Evolutionary conservation across 371 early-diverging fungal species (phyloP), one percentile per base, ranked within the genome.

Genomic region (Lichtheimia corymbifera): DNA sequence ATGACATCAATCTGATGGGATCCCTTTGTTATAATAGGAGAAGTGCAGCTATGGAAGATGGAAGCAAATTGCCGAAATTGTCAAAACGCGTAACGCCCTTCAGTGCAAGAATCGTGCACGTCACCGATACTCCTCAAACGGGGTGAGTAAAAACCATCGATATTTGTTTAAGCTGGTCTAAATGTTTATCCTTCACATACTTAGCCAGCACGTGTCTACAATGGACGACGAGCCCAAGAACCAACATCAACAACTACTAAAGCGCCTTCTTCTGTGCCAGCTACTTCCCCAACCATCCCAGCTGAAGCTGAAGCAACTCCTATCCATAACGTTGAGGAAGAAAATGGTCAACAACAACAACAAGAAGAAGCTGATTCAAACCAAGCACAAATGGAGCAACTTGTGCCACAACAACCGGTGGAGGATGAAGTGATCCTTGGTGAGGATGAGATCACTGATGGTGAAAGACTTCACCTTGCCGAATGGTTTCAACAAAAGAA

Each of bases 401-500:
- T 35, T 35, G 35, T 35, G 2, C 35, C 35, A 35, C 35, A 35
- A 35, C 35, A 35, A 35, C 35, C 5, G 7, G 5, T 2, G 11
- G 35, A 35, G 35, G 9, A 35, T 2, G 35, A 35, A 35, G 35
- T 35, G 11, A 35, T 35, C 1, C 35, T 35, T 9, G 35, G 11
- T 9, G 35, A 35, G 11, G 9, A 35, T 28, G 55, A 43, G 6
- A 77, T 85, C 15, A 72, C 79, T 18, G 88, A 84, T 30, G 77
- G 81, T 30, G 94, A 94, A 74, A 82, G 71, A 40, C 58, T 50
- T 6, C 35, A 35, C 9, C 35, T 35, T 35, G 35, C 87, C 4
- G 93, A 93, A 80, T 94, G 90, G 76, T 94, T 94, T 65, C 70
- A 66, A 28, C 24, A 30, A 11, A 86, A 87, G 24, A 87, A 82